Evolutionary conservation across 306 rosid species (phyloP).

Genomic region (Begonia loranthoides): DNA sequence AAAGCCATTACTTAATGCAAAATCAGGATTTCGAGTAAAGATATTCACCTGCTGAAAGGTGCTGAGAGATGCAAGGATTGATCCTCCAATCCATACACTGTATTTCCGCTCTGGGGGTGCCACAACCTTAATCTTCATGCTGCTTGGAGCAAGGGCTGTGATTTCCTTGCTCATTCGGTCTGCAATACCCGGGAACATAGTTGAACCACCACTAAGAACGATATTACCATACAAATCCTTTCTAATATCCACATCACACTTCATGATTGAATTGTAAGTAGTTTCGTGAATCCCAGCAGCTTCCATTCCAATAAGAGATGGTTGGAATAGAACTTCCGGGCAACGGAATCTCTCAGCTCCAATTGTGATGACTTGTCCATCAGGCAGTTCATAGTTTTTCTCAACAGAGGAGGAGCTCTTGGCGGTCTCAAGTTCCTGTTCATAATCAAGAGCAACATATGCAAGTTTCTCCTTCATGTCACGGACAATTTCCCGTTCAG

Average conservation of each 20-base stretch:
- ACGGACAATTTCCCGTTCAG: slow-evolving; percentile 74
- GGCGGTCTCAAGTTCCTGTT: slow-evolving; percentile 57
- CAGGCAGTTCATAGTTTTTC: slow-evolving; percentile 64
- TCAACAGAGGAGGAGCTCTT: slow-evolving; percentile 54
- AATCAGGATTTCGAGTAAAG: background rate
- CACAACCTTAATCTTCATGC: slow-evolving; percentile 77
- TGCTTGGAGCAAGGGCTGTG: slow-evolving; percentile 63
- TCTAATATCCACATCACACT: slow-evolving; percentile 71
- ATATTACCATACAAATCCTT: slow-evolving; percentile 62
- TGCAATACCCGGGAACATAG: slow-evolving; percentile 70
- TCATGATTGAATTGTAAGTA: slow-evolving; percentile 66
- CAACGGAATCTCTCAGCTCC: slow-evolving; percentile 76
- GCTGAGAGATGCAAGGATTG: slow-evolving; percentile 67
- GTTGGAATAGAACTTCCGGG: slow-evolving; percentile 72
- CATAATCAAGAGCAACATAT: slow-evolving; percentile 60
- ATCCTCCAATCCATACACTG: slow-evolving; percentile 82
- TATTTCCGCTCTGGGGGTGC: slow-evolving; percentile 71
- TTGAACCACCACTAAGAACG: slow-evolving; percentile 65
- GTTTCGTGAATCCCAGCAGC: slow-evolving; percentile 65
- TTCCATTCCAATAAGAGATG: slow-evolving; percentile 66
- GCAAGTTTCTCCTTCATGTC: slow-evolving; percentile 66
- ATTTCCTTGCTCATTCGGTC: slow-evolving; percentile 79
- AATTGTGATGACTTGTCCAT: slow-evolving; percentile 61
- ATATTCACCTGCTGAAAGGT: slow-evolving; percentile 55
- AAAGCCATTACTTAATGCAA: background rate